These are phyloP conservation scores for Cerioporus squamosus DNA, from an alignment of 1,284 basidiomycete genomes.

Conservation along the genomic window DNA sequence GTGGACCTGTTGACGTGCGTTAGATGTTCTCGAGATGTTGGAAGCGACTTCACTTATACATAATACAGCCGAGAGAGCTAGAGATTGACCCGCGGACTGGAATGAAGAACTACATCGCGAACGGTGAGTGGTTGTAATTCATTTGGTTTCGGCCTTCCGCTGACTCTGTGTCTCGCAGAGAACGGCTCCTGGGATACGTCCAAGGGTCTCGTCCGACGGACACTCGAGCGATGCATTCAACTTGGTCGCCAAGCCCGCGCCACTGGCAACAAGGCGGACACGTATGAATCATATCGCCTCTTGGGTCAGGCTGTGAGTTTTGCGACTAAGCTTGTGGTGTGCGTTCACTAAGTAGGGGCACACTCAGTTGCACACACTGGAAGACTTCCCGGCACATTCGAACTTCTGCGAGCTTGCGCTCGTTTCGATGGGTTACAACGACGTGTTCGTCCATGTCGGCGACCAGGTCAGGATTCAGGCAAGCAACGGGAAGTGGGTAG, in stretches of 20 bases:
- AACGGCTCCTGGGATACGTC: slow-evolving; percentile 87
- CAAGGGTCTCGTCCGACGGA: slow-evolving; percentile 79
- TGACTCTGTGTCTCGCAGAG: slow-evolving; percentile 45
- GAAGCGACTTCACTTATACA: too few relatives aligned
- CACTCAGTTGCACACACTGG: slow-evolving; percentile 79
- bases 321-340: not conserved
- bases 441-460: slow-evolving; percentile 93
- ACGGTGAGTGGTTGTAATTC: slow-evolving; percentile 49
- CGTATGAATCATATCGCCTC: slow-evolving; percentile 84
- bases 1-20: slow-evolving; percentile 71
- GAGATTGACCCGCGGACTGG: slow-evolving; percentile 87
- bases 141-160: not conserved
- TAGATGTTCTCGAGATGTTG: too few relatives aligned
- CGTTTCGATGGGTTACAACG: slow-evolving; percentile 70
- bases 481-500: slow-evolving; percentile 76
- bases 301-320: slow-evolving; percentile 68
- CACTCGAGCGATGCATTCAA: slow-evolving; percentile 75
- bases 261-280: slow-evolving; percentile 66
- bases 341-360: not conserved
- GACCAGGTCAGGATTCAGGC: slow-evolving; percentile 79
- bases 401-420: slow-evolving; percentile 88
- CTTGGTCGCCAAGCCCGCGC: slow-evolving; percentile 64
- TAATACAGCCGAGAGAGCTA: slow-evolving; percentile 79
- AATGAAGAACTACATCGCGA: slow-evolving; percentile 98
- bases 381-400: slow-evolving; percentile 90